Conservation (phyloP, 345 rosid genomes). For the Gossypium herbaceum region DNA sequence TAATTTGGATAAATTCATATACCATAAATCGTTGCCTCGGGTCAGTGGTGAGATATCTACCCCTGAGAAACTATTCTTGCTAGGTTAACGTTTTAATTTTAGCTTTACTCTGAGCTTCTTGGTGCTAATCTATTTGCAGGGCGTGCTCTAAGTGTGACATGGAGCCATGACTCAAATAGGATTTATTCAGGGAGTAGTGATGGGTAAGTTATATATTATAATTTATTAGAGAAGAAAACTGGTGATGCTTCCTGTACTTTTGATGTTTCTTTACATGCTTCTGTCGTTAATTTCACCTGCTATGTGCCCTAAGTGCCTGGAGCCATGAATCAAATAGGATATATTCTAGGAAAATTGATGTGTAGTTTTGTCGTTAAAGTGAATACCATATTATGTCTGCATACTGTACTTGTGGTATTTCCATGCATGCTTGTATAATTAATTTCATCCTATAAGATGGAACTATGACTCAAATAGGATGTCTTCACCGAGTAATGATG, state of each 20-base stretch:
- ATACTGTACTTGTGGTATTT: background rate
- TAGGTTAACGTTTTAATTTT: conserved; percentile 5
- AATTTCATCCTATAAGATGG: background rate
- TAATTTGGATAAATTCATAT: conserved; percentile 48
- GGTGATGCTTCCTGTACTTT: background rate
- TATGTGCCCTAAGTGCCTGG: conserved; percentile 26
- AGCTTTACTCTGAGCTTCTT: conserved; percentile 16
- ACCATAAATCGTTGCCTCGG: conserved; percentile 75
- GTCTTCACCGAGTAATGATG: conserved; percentile 83
- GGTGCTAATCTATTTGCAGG: conserved; percentile 42
- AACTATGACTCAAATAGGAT: conserved; percentile 51
- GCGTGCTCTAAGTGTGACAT: conserved; percentile 30
- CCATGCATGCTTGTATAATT: background rate
- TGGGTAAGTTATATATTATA: conserved; percentile 53
- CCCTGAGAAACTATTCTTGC: conserved; percentile 19
- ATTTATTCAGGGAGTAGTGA: conserved; percentile 87
- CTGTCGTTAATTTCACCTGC: background rate
- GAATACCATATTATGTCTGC: background rate
- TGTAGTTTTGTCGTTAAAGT: conserved; percentile 43
- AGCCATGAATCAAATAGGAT: conserved; percentile 50
- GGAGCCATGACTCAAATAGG: conserved; percentile 53
- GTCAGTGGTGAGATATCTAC: conserved; percentile 82
- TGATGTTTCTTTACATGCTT: background rate
- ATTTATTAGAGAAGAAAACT: background rate
- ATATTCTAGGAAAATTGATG: conserved; percentile 79